Percentiles rank a stretch among this genome's conserved stretches.
Evolutionary conservation across 495 filamentous ascomycete species (phyloP).

Genomic region (Aspergillus ellipticus): DNA sequence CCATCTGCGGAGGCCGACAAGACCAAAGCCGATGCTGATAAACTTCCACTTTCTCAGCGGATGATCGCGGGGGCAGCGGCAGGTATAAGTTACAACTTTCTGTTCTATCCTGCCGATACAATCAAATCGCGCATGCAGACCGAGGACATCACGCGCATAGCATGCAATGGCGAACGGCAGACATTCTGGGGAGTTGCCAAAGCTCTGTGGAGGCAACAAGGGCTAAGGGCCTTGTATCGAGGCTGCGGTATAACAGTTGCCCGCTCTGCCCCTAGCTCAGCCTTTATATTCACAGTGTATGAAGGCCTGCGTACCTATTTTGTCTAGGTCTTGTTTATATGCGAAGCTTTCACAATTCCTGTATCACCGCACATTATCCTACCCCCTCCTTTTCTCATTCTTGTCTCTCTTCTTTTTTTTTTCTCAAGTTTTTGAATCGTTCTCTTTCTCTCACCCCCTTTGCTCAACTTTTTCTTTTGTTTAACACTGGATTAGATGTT

Average conservation of each 20-base stretch:
- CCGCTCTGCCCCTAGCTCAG: conserved; percentile 87
- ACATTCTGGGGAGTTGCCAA: conserved; percentile 68
- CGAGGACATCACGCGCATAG: conserved; percentile 53
- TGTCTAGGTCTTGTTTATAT: conserved; percentile 27
- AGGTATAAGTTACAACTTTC: conserved; percentile 90
- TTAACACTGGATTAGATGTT: background rate
- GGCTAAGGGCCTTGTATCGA: conserved; percentile 79
- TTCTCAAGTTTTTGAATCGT: background rate
- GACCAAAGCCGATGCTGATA: conserved; percentile 8
- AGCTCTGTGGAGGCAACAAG: conserved; percentile 74
- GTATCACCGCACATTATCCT: background rate
- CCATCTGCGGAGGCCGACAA: conserved; percentile 9
- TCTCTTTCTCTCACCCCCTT: background rate
- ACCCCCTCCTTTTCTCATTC: background rate
- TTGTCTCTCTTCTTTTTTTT: conserved; percentile 3
- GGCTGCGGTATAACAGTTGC: conserved; percentile 92
- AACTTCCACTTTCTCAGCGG: conserved; percentile 64
- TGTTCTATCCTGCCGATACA: conserved; percentile 96
- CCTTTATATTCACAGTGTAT: conserved; percentile 93
- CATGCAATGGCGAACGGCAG: conserved; percentile 34
- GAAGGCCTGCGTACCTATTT: conserved; percentile 73
- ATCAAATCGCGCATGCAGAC: conserved; percentile 98
- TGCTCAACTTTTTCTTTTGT: background rate
- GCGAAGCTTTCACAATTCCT: background rate
- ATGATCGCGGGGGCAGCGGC: conserved; percentile 85